A percentile compares a stretch with the other conserved stretches of the same genome.
Conservation (phyloP, 192 early-diverging fungal species). For the Lobosporangium transversale region DNA sequence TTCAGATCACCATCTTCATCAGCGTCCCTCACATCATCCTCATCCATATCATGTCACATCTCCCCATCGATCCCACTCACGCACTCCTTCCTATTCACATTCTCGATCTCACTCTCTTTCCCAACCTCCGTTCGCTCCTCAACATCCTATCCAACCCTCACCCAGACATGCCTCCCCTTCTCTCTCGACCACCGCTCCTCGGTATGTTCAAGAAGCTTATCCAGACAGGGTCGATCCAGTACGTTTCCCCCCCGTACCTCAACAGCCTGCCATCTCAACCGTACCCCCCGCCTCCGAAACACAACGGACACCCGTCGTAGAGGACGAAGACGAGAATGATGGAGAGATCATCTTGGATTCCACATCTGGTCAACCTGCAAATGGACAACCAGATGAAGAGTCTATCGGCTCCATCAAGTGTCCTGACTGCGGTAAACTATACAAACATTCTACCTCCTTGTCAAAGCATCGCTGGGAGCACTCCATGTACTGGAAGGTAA, state of each 20-base stretch:
- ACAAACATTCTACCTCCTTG: constrained; percentile 73
- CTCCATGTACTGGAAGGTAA: constrained; percentile 70
- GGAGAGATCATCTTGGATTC: constrained; percentile 4
- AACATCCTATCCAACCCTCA: constrained; percentile 16
- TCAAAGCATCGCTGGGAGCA: constrained; percentile 78
- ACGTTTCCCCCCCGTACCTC: constrained; percentile 12
- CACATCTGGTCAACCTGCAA: background rate
- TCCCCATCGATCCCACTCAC: constrained; percentile 7
- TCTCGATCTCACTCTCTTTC: constrained; percentile 29
- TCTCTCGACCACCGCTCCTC: constrained; percentile 2
- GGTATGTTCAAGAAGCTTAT: constrained; percentile 25
- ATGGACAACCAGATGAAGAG: constrained; percentile 11
- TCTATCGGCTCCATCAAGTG: constrained; percentile 48
- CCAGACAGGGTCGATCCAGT: constrained; percentile 14
- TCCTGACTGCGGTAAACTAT: constrained; percentile 68
- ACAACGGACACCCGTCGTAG: background rate
- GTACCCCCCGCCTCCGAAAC: no score
- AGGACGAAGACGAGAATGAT: constrained; percentile 19
- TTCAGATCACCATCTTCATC: constrained; percentile 20
- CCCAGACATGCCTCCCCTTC: constrained; percentile 26
- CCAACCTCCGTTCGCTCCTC: constrained; percentile 14
- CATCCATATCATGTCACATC: constrained; percentile 28
- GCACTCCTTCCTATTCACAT: constrained; percentile 21
- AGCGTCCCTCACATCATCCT: constrained; percentile 27
- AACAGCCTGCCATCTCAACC: background rate